Evolutionary conservation across 2,329 filamentous ascomycete species (phyloP).

Genomic region (Sphaerostilbella broomeana): DNA sequence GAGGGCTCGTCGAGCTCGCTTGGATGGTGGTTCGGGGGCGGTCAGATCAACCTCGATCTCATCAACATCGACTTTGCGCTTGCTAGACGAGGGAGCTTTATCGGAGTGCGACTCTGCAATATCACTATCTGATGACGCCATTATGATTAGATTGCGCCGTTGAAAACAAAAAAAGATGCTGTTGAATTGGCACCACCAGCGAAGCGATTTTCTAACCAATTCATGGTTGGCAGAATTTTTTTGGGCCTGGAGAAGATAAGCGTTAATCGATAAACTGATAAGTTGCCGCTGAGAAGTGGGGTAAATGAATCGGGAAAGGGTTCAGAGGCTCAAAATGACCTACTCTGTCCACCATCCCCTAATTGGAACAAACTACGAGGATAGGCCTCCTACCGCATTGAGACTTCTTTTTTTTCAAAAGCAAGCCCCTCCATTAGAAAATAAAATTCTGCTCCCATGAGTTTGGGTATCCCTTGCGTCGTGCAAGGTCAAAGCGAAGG

Average conservation of each 20-base stretch:
- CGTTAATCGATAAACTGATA: constrained; percentile 13
- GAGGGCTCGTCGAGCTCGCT: constrained; percentile 80
- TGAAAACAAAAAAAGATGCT: no score
- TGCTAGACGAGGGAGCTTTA: constrained; percentile 27
- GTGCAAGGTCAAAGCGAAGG: constrained; percentile 1
- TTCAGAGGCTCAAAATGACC: not conserved
- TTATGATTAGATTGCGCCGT: no score
- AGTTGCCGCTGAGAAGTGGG: constrained; percentile 9
- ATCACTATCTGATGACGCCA: constrained; percentile 14
- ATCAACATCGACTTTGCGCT: constrained; percentile 64
- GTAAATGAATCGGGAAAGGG: not conserved
- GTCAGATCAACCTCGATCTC: constrained; percentile 85
- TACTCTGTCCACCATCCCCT: no score
- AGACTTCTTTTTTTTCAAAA: no score
- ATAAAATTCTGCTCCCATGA: no score
- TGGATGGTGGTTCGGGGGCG: constrained; percentile 90
- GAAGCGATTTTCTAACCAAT: not conserved
- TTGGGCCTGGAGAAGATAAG: not conserved
- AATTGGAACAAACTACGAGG: not conserved
- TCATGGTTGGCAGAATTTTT: constrained; percentile 9
- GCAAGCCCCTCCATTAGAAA: no score
- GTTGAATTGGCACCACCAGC: not conserved
- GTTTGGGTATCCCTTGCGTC: constrained; percentile 1
- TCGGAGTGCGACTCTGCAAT: constrained; percentile 8
- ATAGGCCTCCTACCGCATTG: constrained; percentile 3